Conservation (phyloP, 108 stramenopile species). For the Poteriospumella lacustris region DNA sequence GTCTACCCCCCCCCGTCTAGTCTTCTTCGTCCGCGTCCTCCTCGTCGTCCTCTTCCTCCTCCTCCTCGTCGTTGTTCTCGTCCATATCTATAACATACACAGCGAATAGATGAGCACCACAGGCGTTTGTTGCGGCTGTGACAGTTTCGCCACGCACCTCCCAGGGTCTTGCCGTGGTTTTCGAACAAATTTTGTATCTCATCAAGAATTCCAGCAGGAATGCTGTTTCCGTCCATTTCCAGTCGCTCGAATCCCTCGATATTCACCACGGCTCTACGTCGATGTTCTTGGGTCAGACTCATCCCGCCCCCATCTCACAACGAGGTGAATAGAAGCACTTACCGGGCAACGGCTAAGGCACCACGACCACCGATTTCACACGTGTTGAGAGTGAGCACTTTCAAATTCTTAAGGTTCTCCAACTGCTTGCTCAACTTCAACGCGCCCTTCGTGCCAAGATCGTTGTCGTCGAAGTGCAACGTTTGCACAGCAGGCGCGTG, state of each 20-base stretch:
- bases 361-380: neutral
- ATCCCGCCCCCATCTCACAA: neutral
- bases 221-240: neutral
- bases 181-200: neutral
- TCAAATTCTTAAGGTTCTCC: neutral
- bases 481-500: neutral
- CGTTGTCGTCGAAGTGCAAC: constrained; percentile 1
- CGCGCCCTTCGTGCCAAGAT: neutral
- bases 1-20: neutral
- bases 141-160: neutral
- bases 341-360: neutral
- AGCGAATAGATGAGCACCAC: neutral
- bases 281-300: neutral
- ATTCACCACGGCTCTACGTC: neutral
- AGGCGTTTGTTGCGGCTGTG: neutral
- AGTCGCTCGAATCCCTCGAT: neutral
- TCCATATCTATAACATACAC: constrained; percentile 14
- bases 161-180: neutral
- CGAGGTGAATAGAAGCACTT: neutral
- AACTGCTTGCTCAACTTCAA: neutral
- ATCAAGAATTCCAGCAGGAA: neutral
- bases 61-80: constrained; percentile 23
- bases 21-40: constrained; percentile 2
- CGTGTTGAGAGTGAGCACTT: neutral
- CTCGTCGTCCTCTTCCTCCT: constrained; percentile 4